Evolutionary conservation across 1,139 yeast species (phyloP).

Genomic region (Yamadazyma friedrichii): DNA sequence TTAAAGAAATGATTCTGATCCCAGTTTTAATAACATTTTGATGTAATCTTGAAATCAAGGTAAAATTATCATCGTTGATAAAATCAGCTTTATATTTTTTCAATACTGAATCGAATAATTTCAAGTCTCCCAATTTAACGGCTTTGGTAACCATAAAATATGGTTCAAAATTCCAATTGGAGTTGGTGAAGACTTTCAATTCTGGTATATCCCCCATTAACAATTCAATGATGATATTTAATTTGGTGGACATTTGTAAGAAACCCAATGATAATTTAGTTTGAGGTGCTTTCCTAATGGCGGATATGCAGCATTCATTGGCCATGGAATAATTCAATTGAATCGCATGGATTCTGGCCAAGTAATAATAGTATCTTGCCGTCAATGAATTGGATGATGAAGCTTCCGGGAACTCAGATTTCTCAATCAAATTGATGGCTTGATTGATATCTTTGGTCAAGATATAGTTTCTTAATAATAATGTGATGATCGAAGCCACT

Average conservation of each 20-base stretch:
- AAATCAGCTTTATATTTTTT: slow-evolving; percentile 61
- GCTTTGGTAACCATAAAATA: slow-evolving; percentile 89
- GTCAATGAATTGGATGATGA: slow-evolving; percentile 80
- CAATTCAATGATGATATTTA: slow-evolving; percentile 84
- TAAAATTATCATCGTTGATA: slow-evolving; percentile 77
- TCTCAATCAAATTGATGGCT: slow-evolving; percentile 87
- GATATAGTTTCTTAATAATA: slow-evolving; percentile 78
- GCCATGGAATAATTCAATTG: slow-evolving; percentile 93
- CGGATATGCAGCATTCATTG: slow-evolving; percentile 84
- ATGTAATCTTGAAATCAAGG: slow-evolving; percentile 83
- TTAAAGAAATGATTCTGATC: slow-evolving; percentile 85
- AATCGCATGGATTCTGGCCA: slow-evolving; percentile 86
- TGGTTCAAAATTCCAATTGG: slow-evolving; percentile 57
- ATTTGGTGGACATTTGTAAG: slow-evolving; percentile 84
- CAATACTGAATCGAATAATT: slow-evolving; percentile 74
- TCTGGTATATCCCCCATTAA: slow-evolving; percentile 99
- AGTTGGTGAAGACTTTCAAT: slow-evolving; percentile 70
- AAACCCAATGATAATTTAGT: slow-evolving; percentile 84
- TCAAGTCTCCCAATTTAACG: slow-evolving; percentile 88
- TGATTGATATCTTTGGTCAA: slow-evolving; percentile 78
- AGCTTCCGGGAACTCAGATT: slow-evolving; percentile 80
- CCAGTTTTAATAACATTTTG: slow-evolving; percentile 98
- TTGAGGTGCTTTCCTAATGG: slow-evolving; percentile 97
- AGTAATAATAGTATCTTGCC: slow-evolving; percentile 87
- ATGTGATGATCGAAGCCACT: slow-evolving; percentile 80